Base-by-base conservation (phyloP, 2,329 filamentous ascomycete genomes). In the Ophiostoma quercus region DNA sequence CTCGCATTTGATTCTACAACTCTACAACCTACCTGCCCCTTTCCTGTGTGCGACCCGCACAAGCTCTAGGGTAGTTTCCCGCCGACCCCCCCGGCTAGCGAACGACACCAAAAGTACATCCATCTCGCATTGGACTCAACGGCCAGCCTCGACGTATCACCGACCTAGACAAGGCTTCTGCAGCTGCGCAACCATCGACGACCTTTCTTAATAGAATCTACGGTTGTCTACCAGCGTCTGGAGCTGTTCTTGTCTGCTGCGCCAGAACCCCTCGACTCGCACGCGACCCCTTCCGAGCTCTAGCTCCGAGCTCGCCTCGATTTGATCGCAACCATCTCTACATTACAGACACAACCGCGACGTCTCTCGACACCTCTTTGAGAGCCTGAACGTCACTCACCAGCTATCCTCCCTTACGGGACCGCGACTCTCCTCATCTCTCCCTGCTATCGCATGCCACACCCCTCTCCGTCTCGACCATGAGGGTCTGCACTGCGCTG, bases 401-500 rank as follows among this genome's bases (percentile, higher is more conserved):
- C 4, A 32, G n/a, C 51, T 22, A 11, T 25, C 22, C 60, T 11
- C 11, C 34, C 62, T 9, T 19, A 39, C n/a, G 62, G 32, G 22
- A 67, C n/a, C 54, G n/a, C 37, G 14, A 19, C 16, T 63, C 25
- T n/a, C 34, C 43, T 39, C n/a, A 12, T 37, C 8, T 22, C 51
- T 19, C n/a, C 1, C 54, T 29, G 22, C 70, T 43, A 29, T 67
- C 43, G 66, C 68, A 71, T 71, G 70, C 66, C 54, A 67, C 65
- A 57, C 65, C 12, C 66, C 25, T 67, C 43, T 34, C 43, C 22
- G 16, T 43, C 66, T 47, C 79, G 80, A 85, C 80, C 79, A 87
- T 87, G 85, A 87, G 82, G 83, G 80, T 81, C 76, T 78, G 80
- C 79, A 80, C 79, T 76, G 78, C 77, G 77, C 74, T 78, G 77